Evolutionary conservation across 768 basidiomycete species (phyloP).

Genomic region (Chalciporus sphaerocephalus): DNA sequence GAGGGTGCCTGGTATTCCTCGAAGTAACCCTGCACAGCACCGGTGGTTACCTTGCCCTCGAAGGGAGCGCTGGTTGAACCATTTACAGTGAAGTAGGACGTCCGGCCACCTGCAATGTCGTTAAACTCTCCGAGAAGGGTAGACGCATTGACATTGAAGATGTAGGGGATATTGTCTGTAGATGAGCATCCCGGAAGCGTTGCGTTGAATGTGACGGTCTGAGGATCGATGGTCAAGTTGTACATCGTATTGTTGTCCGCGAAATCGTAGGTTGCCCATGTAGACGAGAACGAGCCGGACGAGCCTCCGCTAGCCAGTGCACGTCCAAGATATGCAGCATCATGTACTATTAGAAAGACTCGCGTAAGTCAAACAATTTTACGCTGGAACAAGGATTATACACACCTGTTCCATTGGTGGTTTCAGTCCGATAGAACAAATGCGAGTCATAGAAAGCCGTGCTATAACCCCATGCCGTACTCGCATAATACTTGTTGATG

Average conservation of each 20-base stretch:
- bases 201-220: not conserved
- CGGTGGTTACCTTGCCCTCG: not conserved
- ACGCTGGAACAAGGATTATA: too few species aligned
- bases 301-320: conserved; percentile 1
- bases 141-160: conserved; percentile 7
- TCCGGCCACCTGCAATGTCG: conserved; percentile 13
- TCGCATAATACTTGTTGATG: conserved; percentile 6
- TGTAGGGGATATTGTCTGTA: not conserved
- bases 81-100: conserved; percentile 7
- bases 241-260: conserved; percentile 7
- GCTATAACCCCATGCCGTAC: conserved; percentile 11
- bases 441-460: conserved; percentile 10
- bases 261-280: conserved; percentile 12
- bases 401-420: conserved; percentile 8
- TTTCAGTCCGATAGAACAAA: conserved; percentile 13
- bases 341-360: conserved; percentile 6
- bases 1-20: conserved; percentile 3
- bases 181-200: conserved; percentile 9
- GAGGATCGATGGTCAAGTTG: not conserved
- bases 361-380: too few species aligned
- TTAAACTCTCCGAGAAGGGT: conserved; percentile 2
- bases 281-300: not conserved
- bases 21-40: not conserved
- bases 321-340: conserved; percentile 14
- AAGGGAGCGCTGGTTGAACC: conserved; percentile 8